These are phyloP conservation scores for Termitomyces sp. DNA, from an alignment of 768 basidiomycete genomes.

Conservation along the genomic window DNA sequence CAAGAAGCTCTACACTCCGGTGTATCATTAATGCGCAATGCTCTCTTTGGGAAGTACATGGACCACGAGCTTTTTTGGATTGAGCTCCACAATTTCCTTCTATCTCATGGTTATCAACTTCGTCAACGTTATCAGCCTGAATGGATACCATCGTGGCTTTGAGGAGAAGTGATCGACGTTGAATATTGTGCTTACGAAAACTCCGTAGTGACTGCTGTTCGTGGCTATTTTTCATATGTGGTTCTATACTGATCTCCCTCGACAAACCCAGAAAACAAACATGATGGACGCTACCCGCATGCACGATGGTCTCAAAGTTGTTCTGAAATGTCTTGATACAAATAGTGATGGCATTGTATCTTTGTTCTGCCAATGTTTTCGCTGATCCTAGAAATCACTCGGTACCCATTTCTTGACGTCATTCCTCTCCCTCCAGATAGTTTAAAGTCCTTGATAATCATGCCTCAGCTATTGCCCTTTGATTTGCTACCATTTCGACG, in stretches of 20 bases:
- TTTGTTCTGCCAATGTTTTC: not conserved
- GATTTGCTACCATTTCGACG: conserved; percentile 5
- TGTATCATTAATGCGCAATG: too few species aligned
- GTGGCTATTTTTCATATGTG: not conserved
- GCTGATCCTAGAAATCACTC: conserved; percentile 13
- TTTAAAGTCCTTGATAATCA: conserved; percentile 6
- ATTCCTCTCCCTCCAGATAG: conserved; percentile 5
- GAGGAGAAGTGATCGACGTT: not conserved
- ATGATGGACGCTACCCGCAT: conserved; percentile 4
- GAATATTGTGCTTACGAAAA: not conserved
- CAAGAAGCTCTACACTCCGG: too few species aligned
- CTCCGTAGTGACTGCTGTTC: not conserved
- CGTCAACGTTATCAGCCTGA: conserved; percentile 9
- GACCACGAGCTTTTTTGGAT: conserved; percentile 6
- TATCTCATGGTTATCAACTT: conserved; percentile 9
- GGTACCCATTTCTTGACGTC: conserved; percentile 12
- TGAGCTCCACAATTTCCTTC: conserved; percentile 8
- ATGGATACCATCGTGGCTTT: conserved; percentile 16
- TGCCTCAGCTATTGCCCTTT: conserved; percentile 12
- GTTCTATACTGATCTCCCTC: not conserved
- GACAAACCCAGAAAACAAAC: not conserved
- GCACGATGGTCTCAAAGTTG: conserved; percentile 6
- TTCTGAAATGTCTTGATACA: conserved; percentile 1
- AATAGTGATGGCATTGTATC: not conserved
- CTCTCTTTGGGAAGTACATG: not conserved